Percentiles rank a stretch among this genome's conserved stretches.
phyloP scores from a whole-genome alignment of 2,329 filamentous ascomycete species.

The Ophiostoma piceae region DNA sequence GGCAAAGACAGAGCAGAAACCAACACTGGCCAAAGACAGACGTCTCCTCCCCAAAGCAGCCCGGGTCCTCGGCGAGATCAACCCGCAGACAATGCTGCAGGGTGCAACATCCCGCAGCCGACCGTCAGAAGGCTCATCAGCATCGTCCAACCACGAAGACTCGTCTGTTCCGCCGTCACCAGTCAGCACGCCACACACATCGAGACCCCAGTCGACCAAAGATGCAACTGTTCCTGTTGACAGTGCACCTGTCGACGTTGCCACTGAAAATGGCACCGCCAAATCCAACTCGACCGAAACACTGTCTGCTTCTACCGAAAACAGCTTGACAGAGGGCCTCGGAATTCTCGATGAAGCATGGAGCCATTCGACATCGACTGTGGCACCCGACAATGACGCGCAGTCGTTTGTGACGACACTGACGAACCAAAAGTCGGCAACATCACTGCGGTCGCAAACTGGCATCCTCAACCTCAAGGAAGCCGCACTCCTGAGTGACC shows the following conservation, averaged over 20 bases:
- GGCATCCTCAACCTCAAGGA: conserved; percentile 13
- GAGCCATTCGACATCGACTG: conserved; percentile 30
- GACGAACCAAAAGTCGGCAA: conserved; percentile 22
- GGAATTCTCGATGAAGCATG: conserved; percentile 28
- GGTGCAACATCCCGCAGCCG: neutral
- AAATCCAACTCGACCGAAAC: neutral
- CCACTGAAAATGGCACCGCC: neutral
- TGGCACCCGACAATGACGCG: conserved; percentile 30
- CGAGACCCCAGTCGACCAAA: conserved; percentile 40
- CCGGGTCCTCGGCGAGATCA: conserved; percentile 23
- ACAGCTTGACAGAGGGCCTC: neutral
- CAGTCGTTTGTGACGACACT: conserved; percentile 30
- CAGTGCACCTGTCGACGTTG: conserved; percentile 26
- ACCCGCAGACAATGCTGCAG: conserved; percentile 18
- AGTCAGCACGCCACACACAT: conserved; percentile 40
- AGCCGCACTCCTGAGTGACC: conserved; percentile 13
- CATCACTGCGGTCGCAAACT: conserved; percentile 15
- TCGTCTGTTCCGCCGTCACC: conserved; percentile 36
- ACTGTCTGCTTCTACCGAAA: neutral
- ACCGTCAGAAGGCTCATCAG: conserved; percentile 34
- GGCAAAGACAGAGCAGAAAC: neutral
- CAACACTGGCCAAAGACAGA: neutral
- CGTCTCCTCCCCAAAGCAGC: conserved; percentile 21
- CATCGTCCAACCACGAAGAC: conserved; percentile 40
- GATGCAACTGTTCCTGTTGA: conserved; percentile 28